These are phyloP conservation scores for Plantago major DNA, from an alignment of 257 asterid genomes.

Conservation along the genomic window DNA sequence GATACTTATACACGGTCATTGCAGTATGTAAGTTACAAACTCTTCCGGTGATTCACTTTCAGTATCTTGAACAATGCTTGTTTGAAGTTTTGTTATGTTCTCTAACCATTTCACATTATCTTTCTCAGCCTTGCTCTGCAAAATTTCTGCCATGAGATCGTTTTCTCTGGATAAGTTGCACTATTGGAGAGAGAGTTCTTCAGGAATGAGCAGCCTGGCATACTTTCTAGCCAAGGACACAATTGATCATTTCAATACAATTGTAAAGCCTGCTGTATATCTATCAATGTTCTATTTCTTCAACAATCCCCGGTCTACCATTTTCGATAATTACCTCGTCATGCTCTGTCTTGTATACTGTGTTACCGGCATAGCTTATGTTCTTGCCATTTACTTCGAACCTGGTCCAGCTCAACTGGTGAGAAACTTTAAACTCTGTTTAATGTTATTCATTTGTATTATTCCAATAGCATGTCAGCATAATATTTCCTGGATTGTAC, in stretches of 20 bases:
- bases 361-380: constrained; percentile 93
- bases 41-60: background rate
- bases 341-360: constrained; percentile 84
- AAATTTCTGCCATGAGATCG: constrained; percentile 92
- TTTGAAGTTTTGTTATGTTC: background rate
- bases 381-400: constrained; percentile 80
- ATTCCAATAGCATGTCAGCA: background rate
- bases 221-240: constrained; percentile 91
- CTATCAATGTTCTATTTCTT: constrained; percentile 96
- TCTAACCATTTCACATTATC: background rate
- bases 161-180: constrained; percentile 87
- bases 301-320: constrained; percentile 89
- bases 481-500: constrained; percentile 10
- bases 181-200: constrained; percentile 95
- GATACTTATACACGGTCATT: constrained; percentile 91
- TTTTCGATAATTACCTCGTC: constrained; percentile 68
- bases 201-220: constrained; percentile 98
- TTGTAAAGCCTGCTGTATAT: constrained; percentile 84
- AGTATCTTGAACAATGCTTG: background rate
- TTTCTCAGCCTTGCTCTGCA: constrained; percentile 66
- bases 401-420: constrained; percentile 96
- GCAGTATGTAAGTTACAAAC: constrained; percentile 73
- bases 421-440: constrained; percentile 19
- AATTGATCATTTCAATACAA: constrained; percentile 76
- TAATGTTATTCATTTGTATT: constrained; percentile 5